Conservation (phyloP, 768 basidiomycete species). For the Podaxis rugospora region DNA sequence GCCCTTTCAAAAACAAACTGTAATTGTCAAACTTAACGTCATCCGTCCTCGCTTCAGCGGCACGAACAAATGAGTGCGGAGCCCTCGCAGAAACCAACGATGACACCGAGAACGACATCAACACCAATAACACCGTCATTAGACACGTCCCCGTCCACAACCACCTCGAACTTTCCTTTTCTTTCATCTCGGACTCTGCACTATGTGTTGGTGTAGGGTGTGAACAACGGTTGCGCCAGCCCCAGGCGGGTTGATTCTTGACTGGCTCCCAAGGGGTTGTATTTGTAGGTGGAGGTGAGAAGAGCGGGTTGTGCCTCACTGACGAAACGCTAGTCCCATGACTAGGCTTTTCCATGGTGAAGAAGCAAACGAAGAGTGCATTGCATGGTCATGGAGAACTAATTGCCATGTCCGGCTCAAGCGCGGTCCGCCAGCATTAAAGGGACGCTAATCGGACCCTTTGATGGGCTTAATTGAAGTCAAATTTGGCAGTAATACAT, state of each 20-base stretch:
- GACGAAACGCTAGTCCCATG: conserved; percentile 6
- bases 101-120: conserved; percentile 11
- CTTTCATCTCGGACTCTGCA: conserved; percentile 4
- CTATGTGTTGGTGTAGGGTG: not conserved
- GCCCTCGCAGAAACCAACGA: conserved; percentile 7
- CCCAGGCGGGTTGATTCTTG: not conserved
- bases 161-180: conserved; percentile 4
- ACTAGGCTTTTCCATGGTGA: conserved; percentile 7
- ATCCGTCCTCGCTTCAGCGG: conserved; percentile 23
- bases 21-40: conserved; percentile 60
- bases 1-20: conserved; percentile 64
- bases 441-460: not conserved
- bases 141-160: conserved; percentile 7
- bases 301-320: not conserved
- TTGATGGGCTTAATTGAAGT: not conserved
- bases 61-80: not conserved
- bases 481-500: not conserved
- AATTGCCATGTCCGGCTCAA: conserved; percentile 9
- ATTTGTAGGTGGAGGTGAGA: conserved; percentile 10
- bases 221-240: not conserved
- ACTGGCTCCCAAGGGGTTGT: not conserved
- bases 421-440: conserved; percentile 2
- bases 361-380: conserved; percentile 10
- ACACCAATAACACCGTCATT: conserved; percentile 6
- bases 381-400: not conserved